phyloP scores from a whole-genome alignment of 2,329 filamentous ascomycete species.

The Harringtonia aguacate region DNA sequence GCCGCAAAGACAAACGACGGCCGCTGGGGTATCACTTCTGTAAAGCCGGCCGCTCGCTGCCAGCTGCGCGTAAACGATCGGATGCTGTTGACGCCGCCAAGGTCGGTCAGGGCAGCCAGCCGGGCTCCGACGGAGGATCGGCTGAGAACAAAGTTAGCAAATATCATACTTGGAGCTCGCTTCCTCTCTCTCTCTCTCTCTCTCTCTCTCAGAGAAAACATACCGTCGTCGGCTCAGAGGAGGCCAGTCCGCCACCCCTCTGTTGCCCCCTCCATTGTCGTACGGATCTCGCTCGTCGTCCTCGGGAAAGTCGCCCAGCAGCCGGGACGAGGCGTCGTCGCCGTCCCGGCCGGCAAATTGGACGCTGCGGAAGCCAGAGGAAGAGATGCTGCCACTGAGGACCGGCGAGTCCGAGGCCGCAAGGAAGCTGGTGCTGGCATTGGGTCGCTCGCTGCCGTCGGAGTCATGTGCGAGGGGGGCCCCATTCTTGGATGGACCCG shows the following conservation, averaged over 20 bases:
- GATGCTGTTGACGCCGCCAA: slow-evolving; percentile 87
- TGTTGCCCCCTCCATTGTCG: background rate
- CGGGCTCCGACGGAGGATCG: slow-evolving; percentile 40
- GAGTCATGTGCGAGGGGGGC: too few species aligned
- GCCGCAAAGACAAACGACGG: slow-evolving; percentile 60
- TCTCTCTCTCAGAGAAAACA: background rate
- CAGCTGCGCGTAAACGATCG: slow-evolving; percentile 88
- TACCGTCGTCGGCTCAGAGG: slow-evolving; percentile 5
- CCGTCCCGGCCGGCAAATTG: slow-evolving; percentile 6
- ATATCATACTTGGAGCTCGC: too few species aligned
- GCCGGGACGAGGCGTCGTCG: background rate
- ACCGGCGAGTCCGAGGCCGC: slow-evolving; percentile 1
- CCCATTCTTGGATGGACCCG: background rate
- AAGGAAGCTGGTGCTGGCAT: background rate
- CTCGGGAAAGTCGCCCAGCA: slow-evolving; percentile 4
- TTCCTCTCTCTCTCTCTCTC: too few species aligned
- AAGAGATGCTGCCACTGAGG: slow-evolving; percentile 6
- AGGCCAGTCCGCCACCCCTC: slow-evolving; percentile 6
- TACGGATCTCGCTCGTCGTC: slow-evolving; percentile 3
- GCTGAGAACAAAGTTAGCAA: background rate
- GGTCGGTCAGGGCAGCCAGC: slow-evolving; percentile 51
- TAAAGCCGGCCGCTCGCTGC: slow-evolving; percentile 81
- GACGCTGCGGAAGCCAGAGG: slow-evolving; percentile 8
- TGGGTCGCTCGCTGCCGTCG: background rate
- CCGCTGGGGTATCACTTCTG: slow-evolving; percentile 73